Evolutionary conservation across 2,329 filamentous ascomycete species (phyloP).

Genomic region (Corinectria fuckeliana): DNA sequence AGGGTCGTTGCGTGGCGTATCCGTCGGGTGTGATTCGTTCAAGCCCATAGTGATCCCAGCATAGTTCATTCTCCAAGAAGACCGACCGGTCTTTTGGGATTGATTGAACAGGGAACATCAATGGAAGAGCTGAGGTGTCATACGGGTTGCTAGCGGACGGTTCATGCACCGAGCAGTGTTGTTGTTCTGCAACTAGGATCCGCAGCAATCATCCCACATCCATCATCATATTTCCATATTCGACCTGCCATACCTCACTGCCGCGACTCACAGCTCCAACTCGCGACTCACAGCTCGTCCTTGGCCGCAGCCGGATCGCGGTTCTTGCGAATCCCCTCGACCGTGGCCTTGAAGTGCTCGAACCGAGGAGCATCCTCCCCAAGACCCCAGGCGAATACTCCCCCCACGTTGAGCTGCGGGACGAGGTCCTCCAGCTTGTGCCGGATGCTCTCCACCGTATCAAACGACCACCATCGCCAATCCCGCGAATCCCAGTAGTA

Average conservation of each 20-base stretch:
- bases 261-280: constrained; percentile 2
- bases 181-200: not conserved
- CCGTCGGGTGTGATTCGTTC: constrained; percentile 32
- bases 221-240: not conserved
- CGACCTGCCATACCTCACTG: not conserved
- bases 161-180: not conserved
- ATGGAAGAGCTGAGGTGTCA: constrained; percentile 3
- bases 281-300: constrained; percentile 40
- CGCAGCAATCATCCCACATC: constrained; percentile 12
- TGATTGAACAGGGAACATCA: constrained; percentile 2
- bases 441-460: constrained; percentile 65
- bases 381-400: constrained; percentile 78
- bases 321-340: constrained; percentile 31
- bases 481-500: constrained; percentile 70
- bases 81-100: not conserved
- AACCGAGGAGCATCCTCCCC: constrained; percentile 67
- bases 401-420: constrained; percentile 62
- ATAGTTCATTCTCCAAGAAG: not conserved
- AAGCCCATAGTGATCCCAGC: constrained; percentile 20
- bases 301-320: constrained; percentile 22
- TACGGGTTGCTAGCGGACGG: not conserved
- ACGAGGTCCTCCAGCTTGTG: constrained; percentile 69
- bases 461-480: constrained; percentile 76
- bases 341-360: constrained; percentile 47
- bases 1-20: constrained; percentile 31